phyloP scores from a whole-genome alignment of 768 basidiomycete species.

The Suillus alpinus region DNA sequence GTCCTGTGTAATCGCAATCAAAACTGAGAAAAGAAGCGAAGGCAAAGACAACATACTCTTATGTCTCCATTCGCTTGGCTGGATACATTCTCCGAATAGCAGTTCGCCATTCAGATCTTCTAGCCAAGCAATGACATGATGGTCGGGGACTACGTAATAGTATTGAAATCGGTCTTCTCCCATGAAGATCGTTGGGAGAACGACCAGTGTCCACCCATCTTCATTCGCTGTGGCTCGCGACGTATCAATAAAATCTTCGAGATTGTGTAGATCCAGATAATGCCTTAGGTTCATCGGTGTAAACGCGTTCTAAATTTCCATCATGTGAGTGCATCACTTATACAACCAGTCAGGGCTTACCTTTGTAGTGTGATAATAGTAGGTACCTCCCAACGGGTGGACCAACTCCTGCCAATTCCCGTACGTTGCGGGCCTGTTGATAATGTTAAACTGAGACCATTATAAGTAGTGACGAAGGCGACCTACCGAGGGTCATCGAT shows the following conservation, averaged over 20 bases:
- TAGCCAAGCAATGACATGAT: neutral
- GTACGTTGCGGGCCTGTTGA: neutral
- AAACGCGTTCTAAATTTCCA: neutral
- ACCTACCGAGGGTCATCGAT: neutral
- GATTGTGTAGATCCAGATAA: neutral
- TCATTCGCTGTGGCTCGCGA: neutral
- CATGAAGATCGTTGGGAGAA: neutral
- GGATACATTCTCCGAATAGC: neutral
- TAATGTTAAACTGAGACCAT: neutral
- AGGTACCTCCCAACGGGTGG: neutral
- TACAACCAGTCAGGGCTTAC: neutral
- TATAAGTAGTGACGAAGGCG: neutral
- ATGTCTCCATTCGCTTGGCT: neutral
- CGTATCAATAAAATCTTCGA: neutral
- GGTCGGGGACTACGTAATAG: neutral
- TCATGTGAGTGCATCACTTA: neutral
- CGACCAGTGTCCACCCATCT: neutral
- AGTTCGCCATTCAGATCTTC: neutral
- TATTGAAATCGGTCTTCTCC: neutral
- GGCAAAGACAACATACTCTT: neutral
- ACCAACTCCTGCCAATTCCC: neutral
- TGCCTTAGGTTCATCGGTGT: neutral
- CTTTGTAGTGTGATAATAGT: neutral
- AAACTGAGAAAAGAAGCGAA: neutral
- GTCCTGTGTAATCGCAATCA: neutral